Evolutionary conservation across 2,329 filamentous ascomycete genomes (phyloP).

Genomic region (Diplodia mutila): DNA sequence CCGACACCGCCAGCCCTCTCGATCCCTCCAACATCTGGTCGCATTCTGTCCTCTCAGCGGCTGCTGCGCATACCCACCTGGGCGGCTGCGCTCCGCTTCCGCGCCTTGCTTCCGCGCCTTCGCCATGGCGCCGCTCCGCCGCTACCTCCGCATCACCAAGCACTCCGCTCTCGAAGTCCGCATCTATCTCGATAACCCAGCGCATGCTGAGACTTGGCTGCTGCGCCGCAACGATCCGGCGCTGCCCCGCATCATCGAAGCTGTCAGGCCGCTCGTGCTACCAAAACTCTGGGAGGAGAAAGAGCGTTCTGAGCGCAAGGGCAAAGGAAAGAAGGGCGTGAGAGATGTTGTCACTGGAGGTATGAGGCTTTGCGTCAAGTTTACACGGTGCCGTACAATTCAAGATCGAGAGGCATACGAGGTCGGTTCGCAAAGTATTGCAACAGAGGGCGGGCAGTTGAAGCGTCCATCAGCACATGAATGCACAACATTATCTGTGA

Average conservation of each 20-base stretch:
- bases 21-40: not conserved
- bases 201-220: slow-evolving; percentile 80
- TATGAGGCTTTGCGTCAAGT: slow-evolving; percentile 41
- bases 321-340: slow-evolving; percentile 70
- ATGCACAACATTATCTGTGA: too few species aligned
- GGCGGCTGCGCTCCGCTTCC: not conserved
- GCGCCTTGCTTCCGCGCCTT: slow-evolving; percentile 2
- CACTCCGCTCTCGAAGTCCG: slow-evolving; percentile 95
- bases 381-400: not conserved
- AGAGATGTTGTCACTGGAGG: slow-evolving; percentile 87
- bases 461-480: too few species aligned
- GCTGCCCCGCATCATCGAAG: slow-evolving; percentile 80
- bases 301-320: slow-evolving; percentile 62
- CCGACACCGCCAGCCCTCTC: not conserved
- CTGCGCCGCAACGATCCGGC: slow-evolving; percentile 75
- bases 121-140: slow-evolving; percentile 80
- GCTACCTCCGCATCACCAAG: slow-evolving; percentile 89
- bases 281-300: slow-evolving; percentile 91
- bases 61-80: not conserved
- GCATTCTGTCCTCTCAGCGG: not conserved
- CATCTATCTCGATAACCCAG: slow-evolving; percentile 92
- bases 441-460: too few species aligned
- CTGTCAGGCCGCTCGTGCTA: slow-evolving; percentile 81
- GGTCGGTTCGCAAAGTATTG: too few species aligned
- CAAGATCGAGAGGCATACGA: not conserved